Base-by-base conservation (phyloP, 2,329 filamentous ascomycete species). In the Neopestalotiopsis sp. region DNA sequence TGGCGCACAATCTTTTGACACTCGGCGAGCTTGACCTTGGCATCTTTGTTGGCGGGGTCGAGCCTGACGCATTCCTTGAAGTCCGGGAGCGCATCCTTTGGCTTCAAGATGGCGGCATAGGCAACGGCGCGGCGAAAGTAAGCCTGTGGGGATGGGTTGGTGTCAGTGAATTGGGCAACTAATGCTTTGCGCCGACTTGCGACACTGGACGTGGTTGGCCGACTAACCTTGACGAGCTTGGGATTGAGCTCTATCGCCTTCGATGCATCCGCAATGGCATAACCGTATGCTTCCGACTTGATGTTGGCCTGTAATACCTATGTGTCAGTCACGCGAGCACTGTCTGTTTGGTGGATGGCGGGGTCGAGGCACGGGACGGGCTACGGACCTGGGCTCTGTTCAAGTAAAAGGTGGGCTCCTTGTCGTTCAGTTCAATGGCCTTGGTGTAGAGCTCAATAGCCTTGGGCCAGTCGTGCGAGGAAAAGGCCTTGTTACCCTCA, bases 1-100 rank as follows among this genome's bases (percentile, higher is more conserved):
- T 95, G 92, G 77, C 95, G 94, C 73, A 98, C 94, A 74, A 97
- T 90, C 86, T 97, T 98, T 80, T 97, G 94, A 82, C 95, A 98
- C 78, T 98, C 95, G 70, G 93, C 90, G 74, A 97, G 86, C 85
- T 97, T 97, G 74, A 97, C 86, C 80, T 93, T 95, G 68, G 95
- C 95, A 84, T 96, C 94, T 76, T 94, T 94, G 82, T 98, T 97
- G 75, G 84, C 86, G 2, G 96, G 95, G 69, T 95, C 94, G 79
- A 95, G 92, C 82, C 91, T 92, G 74, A 96, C 91, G 71, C 97
- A 97, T 67, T 93, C 89, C 82, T 92, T 97, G 86, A 98, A 98
- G 81, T 99, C 96, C 76, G 91, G 91, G 53, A 97, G 87, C 20
- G 96, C 96, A 71, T 97, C 95, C 78, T 91, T 91, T 74, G 95